Conservation (phyloP, 805 yeast species). For the Monosporozyma servazzii region DNA sequence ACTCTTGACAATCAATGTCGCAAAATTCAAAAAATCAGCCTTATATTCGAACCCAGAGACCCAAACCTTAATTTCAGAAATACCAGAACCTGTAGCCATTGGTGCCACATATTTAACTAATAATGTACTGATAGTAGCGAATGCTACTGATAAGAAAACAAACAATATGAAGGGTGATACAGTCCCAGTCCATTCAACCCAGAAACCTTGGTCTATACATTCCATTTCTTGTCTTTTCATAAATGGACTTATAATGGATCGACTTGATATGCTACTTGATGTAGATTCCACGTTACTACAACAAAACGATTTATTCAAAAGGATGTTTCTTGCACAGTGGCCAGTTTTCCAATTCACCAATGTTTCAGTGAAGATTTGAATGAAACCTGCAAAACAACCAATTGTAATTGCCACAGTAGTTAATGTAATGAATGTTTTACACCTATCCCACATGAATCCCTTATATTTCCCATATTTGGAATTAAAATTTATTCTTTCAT, state of each 20-base stretch:
- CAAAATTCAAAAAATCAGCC: conserved; percentile 64
- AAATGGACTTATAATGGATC: not conserved
- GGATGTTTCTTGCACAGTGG: conserved; percentile 59
- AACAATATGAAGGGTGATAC: conserved; percentile 46
- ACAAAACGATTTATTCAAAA: conserved; percentile 68
- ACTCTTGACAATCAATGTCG: conserved; percentile 67
- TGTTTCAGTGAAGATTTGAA: conserved; percentile 80
- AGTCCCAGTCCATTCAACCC: conserved; percentile 56
- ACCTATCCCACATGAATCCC: conserved; percentile 19
- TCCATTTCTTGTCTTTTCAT: conserved; percentile 25
- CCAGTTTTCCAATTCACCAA: conserved; percentile 74
- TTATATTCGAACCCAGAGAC: conserved; percentile 75
- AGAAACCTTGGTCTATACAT: conserved; percentile 44
- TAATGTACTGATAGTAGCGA: conserved; percentile 58
- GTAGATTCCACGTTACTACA: conserved; percentile 33
- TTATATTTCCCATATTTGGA: conserved; percentile 9
- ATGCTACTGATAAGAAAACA: conserved; percentile 46
- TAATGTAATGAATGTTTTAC: conserved; percentile 55
- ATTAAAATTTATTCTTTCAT: conserved; percentile 4
- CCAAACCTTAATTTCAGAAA: conserved; percentile 91
- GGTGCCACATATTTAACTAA: conserved; percentile 71
- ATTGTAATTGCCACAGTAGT: conserved; percentile 66
- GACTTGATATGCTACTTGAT: conserved; percentile 13
- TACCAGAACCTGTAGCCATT: conserved; percentile 94
- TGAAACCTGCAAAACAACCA: conserved; percentile 74